Evolutionary conservation across 1,139 yeast species (phyloP).

Genomic region (Nakaseomyces delphensis): DNA sequence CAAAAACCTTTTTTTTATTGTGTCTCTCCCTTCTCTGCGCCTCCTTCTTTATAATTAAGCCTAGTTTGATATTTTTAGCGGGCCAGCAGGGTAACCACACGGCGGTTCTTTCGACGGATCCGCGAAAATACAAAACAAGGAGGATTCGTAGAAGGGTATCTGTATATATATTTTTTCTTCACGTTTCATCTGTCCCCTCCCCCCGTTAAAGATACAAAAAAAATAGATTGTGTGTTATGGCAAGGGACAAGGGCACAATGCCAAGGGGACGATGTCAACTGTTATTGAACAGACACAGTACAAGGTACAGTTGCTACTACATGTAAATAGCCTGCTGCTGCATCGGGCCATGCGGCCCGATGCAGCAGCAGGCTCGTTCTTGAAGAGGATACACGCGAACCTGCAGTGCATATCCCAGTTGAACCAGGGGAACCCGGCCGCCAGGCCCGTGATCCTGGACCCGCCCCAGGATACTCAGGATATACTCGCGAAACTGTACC

Average conservation of each 20-base stretch:
- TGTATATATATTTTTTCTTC: not conserved
- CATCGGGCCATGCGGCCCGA: constrained; percentile 23
- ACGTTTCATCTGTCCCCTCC: not conserved
- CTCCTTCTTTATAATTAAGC: too few relatives aligned
- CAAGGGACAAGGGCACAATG: not conserved
- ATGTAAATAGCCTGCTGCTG: constrained; percentile 29
- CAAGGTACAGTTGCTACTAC: constrained; percentile 29
- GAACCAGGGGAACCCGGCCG: constrained; percentile 25
- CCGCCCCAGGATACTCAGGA: constrained; percentile 26
- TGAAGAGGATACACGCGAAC: constrained; percentile 31
- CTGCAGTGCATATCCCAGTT: constrained; percentile 31
- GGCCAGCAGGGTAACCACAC: too few relatives aligned
- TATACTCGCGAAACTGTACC: constrained; percentile 27
- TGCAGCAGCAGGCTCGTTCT: constrained; percentile 23
- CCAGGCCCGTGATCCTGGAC: constrained; percentile 27
- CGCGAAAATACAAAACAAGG: too few relatives aligned
- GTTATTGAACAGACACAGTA: constrained; percentile 23
- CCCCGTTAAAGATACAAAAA: too few relatives aligned
- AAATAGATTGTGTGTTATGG: too few relatives aligned
- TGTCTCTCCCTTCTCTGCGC: too few relatives aligned
- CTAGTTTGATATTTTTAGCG: too few relatives aligned
- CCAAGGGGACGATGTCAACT: not conserved
- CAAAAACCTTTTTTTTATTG: too few relatives aligned
- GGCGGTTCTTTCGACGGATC: too few relatives aligned
- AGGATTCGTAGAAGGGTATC: too few relatives aligned